phyloP scores from a whole-genome alignment of 2,329 filamentous ascomycete species.

The Hymenoscyphus albidus region DNA sequence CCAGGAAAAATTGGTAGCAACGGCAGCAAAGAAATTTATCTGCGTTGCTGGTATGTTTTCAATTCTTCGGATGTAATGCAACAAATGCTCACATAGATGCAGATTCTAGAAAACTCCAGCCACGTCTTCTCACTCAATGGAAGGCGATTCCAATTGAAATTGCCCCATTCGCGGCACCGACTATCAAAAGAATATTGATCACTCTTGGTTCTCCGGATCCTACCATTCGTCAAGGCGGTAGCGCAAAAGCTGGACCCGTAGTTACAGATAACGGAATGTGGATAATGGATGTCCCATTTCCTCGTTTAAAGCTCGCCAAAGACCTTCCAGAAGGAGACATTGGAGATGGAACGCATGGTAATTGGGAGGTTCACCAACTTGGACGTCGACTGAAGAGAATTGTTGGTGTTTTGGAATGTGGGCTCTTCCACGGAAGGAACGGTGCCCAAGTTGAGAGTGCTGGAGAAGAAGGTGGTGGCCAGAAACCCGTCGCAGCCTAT shows the following conservation, averaged over 20 bases:
- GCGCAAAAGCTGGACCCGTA: constrained; percentile 77
- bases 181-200: constrained; percentile 69
- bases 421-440: constrained; percentile 80
- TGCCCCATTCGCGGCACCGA: constrained; percentile 74
- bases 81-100: constrained; percentile 8
- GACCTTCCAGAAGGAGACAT: constrained; percentile 44
- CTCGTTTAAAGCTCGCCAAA: constrained; percentile 62
- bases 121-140: constrained; percentile 72
- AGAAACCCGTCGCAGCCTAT: constrained; percentile 91
- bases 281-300: constrained; percentile 90
- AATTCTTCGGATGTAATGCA: background rate
- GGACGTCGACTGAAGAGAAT: constrained; percentile 73
- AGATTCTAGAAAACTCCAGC: constrained; percentile 88
- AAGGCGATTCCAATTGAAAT: constrained; percentile 90
- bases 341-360: constrained; percentile 57
- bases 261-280: constrained; percentile 83
- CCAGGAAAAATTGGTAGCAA: constrained; percentile 94
- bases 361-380: constrained; percentile 77
- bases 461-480: constrained; percentile 62
- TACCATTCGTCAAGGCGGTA: constrained; percentile 65
- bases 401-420: constrained; percentile 85
- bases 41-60: constrained; percentile 69
- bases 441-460: constrained; percentile 64
- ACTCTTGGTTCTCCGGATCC: constrained; percentile 71
- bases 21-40: constrained; percentile 78